phyloP scores from a whole-genome alignment of 208 protist species.

The Wallacemonas rigidus region DNA sequence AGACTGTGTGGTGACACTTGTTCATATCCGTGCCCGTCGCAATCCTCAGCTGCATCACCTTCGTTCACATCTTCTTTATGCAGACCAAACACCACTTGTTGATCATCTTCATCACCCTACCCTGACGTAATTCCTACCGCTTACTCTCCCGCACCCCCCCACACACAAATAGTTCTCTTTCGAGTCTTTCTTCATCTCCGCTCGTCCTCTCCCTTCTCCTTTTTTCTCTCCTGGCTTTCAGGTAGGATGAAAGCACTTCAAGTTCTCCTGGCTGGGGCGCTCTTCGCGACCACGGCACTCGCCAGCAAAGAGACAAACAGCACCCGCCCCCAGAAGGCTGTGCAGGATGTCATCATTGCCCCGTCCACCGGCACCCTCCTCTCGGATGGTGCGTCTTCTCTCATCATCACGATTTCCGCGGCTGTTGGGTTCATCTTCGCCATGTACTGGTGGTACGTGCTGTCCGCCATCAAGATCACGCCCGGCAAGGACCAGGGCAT shows the following conservation, averaged over 20 bases:
- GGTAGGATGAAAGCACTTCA: not conserved
- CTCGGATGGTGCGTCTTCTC: conserved; percentile 31
- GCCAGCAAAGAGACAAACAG: not conserved
- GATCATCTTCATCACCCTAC: too few relatives aligned
- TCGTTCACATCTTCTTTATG: too few relatives aligned
- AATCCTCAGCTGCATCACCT: too few relatives aligned
- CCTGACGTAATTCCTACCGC: too few relatives aligned
- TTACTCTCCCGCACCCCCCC: too few relatives aligned
- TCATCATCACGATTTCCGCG: conserved; percentile 57
- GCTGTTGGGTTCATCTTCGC: conserved; percentile 70
- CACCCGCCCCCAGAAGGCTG: conserved; percentile 3
- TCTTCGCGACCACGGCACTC: conserved; percentile 5
- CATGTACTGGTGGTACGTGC: conserved; percentile 86
- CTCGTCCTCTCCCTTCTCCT: not conserved
- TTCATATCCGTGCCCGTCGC: too few relatives aligned
- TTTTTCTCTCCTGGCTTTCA: not conserved
- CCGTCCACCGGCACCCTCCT: conserved; percentile 28
- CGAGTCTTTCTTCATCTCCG: too few relatives aligned
- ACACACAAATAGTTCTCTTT: too few relatives aligned
- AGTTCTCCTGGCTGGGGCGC: not conserved
- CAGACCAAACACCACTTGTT: too few relatives aligned
- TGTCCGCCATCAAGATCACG: conserved; percentile 57
- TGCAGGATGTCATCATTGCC: not conserved
- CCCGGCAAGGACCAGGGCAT: conserved; percentile 62
- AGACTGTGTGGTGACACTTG: too few relatives aligned